Conservation (phyloP, 1,139 yeast species). For the Cylindricascospora bacillispora region DNA sequence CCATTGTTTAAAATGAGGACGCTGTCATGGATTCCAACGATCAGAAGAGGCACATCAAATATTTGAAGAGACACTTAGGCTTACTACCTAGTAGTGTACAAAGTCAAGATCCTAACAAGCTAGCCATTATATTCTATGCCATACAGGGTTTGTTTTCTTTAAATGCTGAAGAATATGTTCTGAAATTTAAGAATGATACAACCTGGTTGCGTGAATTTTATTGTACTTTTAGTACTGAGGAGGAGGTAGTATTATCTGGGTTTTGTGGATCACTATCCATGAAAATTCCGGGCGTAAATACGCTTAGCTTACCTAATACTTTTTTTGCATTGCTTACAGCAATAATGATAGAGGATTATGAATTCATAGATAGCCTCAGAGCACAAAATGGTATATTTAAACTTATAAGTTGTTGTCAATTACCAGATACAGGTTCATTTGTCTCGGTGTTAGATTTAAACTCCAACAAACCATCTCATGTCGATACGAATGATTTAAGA, state of each 20-base stretch:
- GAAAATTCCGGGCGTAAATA: slow-evolving; percentile 8
- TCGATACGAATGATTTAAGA: slow-evolving; percentile 63
- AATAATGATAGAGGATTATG: slow-evolving; percentile 10
- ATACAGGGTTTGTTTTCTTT: slow-evolving; percentile 13
- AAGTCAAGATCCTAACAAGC: slow-evolving; percentile 20
- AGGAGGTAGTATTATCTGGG: slow-evolving; percentile 11
- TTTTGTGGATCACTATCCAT: slow-evolving; percentile 16
- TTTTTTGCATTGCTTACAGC: slow-evolving; percentile 19
- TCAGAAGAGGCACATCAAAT: slow-evolving; percentile 19
- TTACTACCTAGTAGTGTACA: slow-evolving; percentile 20
- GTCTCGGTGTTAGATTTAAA: slow-evolving; percentile 36
- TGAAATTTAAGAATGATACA: neutral
- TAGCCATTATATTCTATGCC: slow-evolving; percentile 22
- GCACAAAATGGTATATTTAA: slow-evolving; percentile 8
- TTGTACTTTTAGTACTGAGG: slow-evolving; percentile 1
- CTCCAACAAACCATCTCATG: slow-evolving; percentile 24
- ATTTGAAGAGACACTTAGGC: slow-evolving; percentile 17
- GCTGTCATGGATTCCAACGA: no score
- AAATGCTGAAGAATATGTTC: slow-evolving; percentile 9
- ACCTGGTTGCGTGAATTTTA: slow-evolving; percentile 2
- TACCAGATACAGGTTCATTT: slow-evolving; percentile 39
- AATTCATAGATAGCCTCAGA: slow-evolving; percentile 7
- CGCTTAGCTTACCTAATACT: slow-evolving; percentile 21
- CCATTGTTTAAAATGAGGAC: no score
- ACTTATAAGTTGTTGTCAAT: slow-evolving; percentile 19